Conservation (phyloP, 345 rosid genomes). For the Excoecaria cochinchinensis region DNA sequence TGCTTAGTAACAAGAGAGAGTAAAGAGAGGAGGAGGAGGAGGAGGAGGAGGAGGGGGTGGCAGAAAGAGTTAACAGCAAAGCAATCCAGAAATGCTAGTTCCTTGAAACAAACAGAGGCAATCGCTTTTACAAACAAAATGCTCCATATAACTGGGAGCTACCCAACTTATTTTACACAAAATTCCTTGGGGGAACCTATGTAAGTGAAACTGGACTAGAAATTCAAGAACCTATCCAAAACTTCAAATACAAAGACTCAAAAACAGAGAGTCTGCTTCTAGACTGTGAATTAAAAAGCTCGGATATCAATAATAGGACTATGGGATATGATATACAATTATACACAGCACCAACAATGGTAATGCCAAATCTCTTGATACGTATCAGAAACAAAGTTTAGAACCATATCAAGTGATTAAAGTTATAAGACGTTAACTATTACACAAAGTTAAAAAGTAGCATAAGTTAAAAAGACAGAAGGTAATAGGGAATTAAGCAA, state of each 20-base stretch:
- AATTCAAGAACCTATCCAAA: not conserved
- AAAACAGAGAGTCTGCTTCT: not conserved
- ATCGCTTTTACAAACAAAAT: not conserved
- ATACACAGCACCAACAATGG: not conserved
- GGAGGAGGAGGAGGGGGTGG: not conserved
- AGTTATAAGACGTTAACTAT: not conserved
- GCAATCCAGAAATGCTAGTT: not conserved
- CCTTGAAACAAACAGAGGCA: not conserved
- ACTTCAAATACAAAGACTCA: not conserved
- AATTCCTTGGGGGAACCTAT: not conserved
- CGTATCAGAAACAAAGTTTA: not conserved
- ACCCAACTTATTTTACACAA: not conserved
- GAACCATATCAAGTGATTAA: not conserved
- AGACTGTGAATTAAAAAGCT: too few relatives aligned
- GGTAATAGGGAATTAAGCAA: not conserved
- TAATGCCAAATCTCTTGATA: not conserved
- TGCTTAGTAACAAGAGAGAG: too few relatives aligned
- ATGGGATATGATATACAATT: not conserved
- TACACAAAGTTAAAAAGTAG: not conserved
- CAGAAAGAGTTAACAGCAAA: not conserved
- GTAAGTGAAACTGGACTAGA: not conserved
- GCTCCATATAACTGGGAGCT: not conserved
- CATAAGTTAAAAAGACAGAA: not conserved
- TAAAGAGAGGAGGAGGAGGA: too few relatives aligned
- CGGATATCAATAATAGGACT: too few relatives aligned